Conservation (phyloP, 768 basidiomycete species). For the Tylopilus sp. region DNA sequence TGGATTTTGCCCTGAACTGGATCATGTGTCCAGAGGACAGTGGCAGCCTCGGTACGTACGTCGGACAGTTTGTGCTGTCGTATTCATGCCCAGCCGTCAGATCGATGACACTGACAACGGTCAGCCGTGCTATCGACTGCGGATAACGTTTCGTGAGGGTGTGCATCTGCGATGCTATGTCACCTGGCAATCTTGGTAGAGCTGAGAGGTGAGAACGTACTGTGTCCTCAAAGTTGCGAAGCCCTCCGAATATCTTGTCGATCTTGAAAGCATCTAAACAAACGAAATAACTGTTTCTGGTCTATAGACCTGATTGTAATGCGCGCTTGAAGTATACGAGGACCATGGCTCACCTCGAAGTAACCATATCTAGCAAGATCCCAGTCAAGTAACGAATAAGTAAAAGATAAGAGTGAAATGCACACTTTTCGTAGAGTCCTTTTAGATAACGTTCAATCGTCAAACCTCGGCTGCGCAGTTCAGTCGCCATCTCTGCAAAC, state of each 20-base stretch:
- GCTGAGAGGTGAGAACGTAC: constrained; percentile 12
- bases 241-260: constrained; percentile 60
- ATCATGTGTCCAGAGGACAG: constrained; percentile 85
- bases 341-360: constrained; percentile 51
- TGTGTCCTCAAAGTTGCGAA: constrained; percentile 56
- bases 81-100: constrained; percentile 62
- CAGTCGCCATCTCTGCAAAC: constrained; percentile 65
- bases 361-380: constrained; percentile 59
- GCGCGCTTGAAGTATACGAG: not conserved
- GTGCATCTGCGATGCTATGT: constrained; percentile 16
- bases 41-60: constrained; percentile 57
- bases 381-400: not conserved
- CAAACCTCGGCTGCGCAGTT: constrained; percentile 47
- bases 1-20: constrained; percentile 57
- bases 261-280: constrained; percentile 67
- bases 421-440: constrained; percentile 58
- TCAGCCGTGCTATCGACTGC: constrained; percentile 52
- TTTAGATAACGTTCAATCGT: constrained; percentile 56
- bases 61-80: constrained; percentile 71
- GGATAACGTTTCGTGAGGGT: constrained; percentile 48
- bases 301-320: constrained; percentile 38
- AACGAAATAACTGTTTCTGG: constrained; percentile 79
- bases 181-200: not conserved
- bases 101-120: constrained; percentile 65
- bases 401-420: not conserved